Evolutionary conservation across 805 yeast species (phyloP).

Genomic region (Spathaspora passalidarum): DNA sequence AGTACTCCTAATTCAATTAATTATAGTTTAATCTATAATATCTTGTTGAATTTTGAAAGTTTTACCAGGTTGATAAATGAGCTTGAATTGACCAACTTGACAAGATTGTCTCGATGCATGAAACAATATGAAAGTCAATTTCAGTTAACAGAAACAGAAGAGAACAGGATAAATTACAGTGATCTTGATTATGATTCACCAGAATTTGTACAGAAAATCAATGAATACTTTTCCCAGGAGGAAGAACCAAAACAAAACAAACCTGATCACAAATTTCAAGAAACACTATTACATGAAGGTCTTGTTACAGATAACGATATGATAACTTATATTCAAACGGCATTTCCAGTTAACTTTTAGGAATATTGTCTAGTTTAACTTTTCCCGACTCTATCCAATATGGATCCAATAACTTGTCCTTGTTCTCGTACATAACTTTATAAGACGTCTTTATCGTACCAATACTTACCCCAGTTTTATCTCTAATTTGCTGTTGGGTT

Average conservation of each 20-base stretch:
- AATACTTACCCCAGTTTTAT: slow-evolving; percentile 93
- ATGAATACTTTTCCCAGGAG: background rate
- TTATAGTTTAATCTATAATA: slow-evolving; percentile 28
- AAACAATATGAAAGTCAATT: slow-evolving; percentile 15
- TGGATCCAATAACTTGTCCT: slow-evolving; percentile 60
- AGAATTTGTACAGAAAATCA: slow-evolving; percentile 15
- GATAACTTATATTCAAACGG: slow-evolving; percentile 3
- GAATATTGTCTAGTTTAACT: slow-evolving; percentile 46
- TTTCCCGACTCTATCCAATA: slow-evolving; percentile 66
- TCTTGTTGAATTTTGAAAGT: slow-evolving; percentile 24
- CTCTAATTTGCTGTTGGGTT: slow-evolving; percentile 77
- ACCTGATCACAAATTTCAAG: too few relatives aligned
- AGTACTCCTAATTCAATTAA: slow-evolving; percentile 24
- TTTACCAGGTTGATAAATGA: slow-evolving; percentile 5
- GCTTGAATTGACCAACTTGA: slow-evolving; percentile 7
- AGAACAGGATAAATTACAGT: slow-evolving; percentile 17
- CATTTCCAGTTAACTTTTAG: slow-evolving; percentile 16
- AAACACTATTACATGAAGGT: background rate
- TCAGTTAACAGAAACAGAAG: slow-evolving; percentile 6
- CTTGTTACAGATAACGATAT: slow-evolving; percentile 3
- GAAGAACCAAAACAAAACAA: too few relatives aligned
- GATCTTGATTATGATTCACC: slow-evolving; percentile 29
- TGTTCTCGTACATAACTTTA: slow-evolving; percentile 72
- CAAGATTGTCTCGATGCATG: slow-evolving; percentile 15
- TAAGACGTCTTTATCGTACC: slow-evolving; percentile 93